Percentiles rank a stretch among this genome's conserved stretches.
Conservation (phyloP, 495 filamentous ascomycete genomes). For the Poronia punctata region DNA sequence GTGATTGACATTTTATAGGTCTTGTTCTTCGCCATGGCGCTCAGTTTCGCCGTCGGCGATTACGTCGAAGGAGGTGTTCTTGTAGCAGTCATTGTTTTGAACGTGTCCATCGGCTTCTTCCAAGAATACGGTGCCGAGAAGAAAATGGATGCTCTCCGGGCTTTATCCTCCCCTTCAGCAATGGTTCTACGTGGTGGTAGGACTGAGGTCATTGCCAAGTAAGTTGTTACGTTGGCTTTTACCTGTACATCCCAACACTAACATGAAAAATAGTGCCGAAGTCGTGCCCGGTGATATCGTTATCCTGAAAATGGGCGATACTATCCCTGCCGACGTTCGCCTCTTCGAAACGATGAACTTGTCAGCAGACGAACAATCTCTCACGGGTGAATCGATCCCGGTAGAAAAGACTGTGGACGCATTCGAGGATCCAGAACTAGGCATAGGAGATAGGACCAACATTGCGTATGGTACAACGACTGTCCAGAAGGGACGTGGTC, state of each 20-base stretch:
- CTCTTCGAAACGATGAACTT: slow-evolving; percentile 76
- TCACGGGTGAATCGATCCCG: slow-evolving; percentile 64
- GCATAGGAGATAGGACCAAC: slow-evolving; percentile 59
- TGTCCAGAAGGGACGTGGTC: slow-evolving; percentile 60
- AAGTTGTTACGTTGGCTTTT: slow-evolving; percentile 16
- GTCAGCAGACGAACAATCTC: slow-evolving; percentile 59
- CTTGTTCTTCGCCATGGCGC: slow-evolving; percentile 73
- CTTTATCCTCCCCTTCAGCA: slow-evolving; percentile 73
- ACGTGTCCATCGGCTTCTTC: slow-evolving; percentile 70
- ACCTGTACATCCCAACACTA: too few species aligned
- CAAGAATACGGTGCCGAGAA: slow-evolving; percentile 84
- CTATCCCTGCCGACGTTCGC: slow-evolving; percentile 68
- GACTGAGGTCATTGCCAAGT: slow-evolving; percentile 54
- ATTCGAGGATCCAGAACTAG: slow-evolving; percentile 42
- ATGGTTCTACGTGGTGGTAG: slow-evolving; percentile 67
- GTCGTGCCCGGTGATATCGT: slow-evolving; percentile 80
- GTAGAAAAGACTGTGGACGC: slow-evolving; percentile 45
- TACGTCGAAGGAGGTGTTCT: slow-evolving; percentile 82
- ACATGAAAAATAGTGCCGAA: slow-evolving; percentile 57
- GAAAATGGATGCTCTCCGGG: slow-evolving; percentile 74
- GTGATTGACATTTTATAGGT: slow-evolving; percentile 53
- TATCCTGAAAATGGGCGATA: slow-evolving; percentile 75
- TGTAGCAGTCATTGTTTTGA: slow-evolving; percentile 72
- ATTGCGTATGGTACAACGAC: slow-evolving; percentile 63
- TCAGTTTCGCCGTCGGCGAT: slow-evolving; percentile 73